Base-by-base conservation (phyloP, 2,329 filamentous ascomycete genomes). In the Aspergillus fischeri region DNA sequence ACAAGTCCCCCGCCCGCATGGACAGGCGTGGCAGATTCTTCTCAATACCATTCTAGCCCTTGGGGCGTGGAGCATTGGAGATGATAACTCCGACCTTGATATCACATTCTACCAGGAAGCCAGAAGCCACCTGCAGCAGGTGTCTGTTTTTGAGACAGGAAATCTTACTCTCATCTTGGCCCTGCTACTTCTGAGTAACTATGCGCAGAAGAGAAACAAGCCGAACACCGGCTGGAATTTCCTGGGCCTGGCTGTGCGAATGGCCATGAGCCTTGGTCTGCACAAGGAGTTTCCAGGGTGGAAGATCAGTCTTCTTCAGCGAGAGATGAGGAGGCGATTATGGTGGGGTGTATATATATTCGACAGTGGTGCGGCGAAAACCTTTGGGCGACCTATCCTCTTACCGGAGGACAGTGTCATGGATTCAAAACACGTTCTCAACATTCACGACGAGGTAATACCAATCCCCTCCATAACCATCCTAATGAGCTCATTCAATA, bases 211-310 rank as follows among this genome's bases (percentile, higher is more conserved):
- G 62, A 71, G 77, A 28, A 78, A 80, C 63, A 80, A 80, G 57
- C 79, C 79, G 2, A 81, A 81, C 60, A 78, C 73, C 7, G 79
- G 78, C 8, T 81, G 77, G 69, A 80, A 78, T 51, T 80, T 78
- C 58, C 64, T 80, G 7, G 79, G 79, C 1, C 62, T 81, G 17
- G 78, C 78, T n/a, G 71, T 79, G 24, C 69, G 77, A 49, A 80
- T 81, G 75, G 78, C 79, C 1, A 77, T 81, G 70, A 78, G 78
- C 38, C 65, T 81, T 14, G 78, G 78, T 1, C 68, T 81, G n/a
- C 79, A 81, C 58, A 79, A 79, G 57, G 78, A 81, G 57, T 80
- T 81, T 55, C 74, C 73, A 17, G 73, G 74, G 9, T 79, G 77
- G 76, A 73, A 78, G 38, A 78, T 78, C 45, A 73, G 73, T 44